phyloP scores from a whole-genome alignment of 345 rosid species.

The Lumnitzera littorea region DNA sequence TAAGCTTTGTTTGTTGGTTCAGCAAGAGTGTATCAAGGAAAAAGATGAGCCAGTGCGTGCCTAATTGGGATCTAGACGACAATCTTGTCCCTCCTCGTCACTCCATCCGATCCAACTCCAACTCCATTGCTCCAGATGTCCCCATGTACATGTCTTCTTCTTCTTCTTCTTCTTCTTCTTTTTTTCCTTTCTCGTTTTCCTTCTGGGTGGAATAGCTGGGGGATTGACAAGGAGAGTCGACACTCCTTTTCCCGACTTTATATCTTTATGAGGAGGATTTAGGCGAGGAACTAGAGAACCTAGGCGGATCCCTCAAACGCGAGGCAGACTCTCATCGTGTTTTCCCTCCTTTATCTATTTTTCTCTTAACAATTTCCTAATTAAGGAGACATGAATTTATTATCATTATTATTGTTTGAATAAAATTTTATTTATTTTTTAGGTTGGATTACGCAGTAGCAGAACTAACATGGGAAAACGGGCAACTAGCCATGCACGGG shows the following conservation, averaged over 20 bases:
- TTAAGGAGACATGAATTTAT: not conserved
- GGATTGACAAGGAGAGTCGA: too few relatives aligned
- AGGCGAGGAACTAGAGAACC: not conserved
- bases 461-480: slow-evolving; percentile 96
- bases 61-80: slow-evolving; percentile 61
- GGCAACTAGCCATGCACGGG: slow-evolving; percentile 75
- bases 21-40: too few relatives aligned
- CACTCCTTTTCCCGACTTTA: too few relatives aligned
- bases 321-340: too few relatives aligned
- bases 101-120: slow-evolving; percentile 36
- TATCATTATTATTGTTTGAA: too few relatives aligned
- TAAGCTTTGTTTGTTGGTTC: too few relatives aligned
- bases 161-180: too few relatives aligned
- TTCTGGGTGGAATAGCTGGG: too few relatives aligned
- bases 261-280: not conserved
- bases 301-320: too few relatives aligned
- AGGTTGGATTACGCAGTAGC: slow-evolving; percentile 77
- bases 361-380: not conserved
- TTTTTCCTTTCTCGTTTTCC: not conserved
- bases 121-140: slow-evolving; percentile 28
- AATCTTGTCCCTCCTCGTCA: slow-evolving; percentile 10
- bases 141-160: slow-evolving; percentile 29
- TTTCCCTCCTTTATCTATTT: not conserved
- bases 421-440: slow-evolving; percentile 5
- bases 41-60: slow-evolving; percentile 84